Evolutionary conservation across 495 filamentous ascomycete species (phyloP), one percentile per base, ranked within the genome.

Genomic region (Viridothelium virens): DNA sequence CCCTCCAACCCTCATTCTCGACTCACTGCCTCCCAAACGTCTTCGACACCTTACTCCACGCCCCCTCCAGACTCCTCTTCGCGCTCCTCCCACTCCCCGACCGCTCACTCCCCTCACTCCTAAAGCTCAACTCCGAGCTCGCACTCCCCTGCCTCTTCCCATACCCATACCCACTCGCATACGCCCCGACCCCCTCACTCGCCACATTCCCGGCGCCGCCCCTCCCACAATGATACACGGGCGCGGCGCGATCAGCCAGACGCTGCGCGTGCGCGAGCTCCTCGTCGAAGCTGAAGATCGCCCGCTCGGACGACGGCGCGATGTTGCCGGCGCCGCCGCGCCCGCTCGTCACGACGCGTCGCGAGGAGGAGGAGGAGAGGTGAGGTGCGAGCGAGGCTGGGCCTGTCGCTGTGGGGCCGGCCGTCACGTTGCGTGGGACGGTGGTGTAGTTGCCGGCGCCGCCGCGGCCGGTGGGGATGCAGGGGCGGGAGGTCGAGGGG

Each of bases 301-400:
- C 83, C 56, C 89, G 86, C 70, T 88, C 85, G 41, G 70, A 70
- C 68, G 82, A 78, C 68, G 80, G 79, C 80, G 90, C 88, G 67
- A 91, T 83, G 78, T 97, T 98, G 69, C 94, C 94, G 56, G 88
- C 91, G 39, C 94, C 94, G 61, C 94, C 94, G 41, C 93, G 88
- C 70, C 94, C 93, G 1, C 41, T 16, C 12, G 48, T 16, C 0
- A n/a, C 18, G 2, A 53, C 11, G 11, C 18, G 11, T 14, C 48
- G 48, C n/a, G 48, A 18, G 16, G 87, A 86, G 71, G 83, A 84
- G 85, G 88, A 95, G 72, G 80, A 79, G 56, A 71, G 71, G 77
- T 25, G 67, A 80, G 77, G 74, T 80, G 72, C 77, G 69, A 77
- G 70, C 7, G 84, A 84, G 48, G 85, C 80, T 5, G 82, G 82